These are phyloP conservation scores for Diplogelasinospora grovesii DNA, from an alignment of 495 filamentous ascomycete genomes.

Conservation along the genomic window DNA sequence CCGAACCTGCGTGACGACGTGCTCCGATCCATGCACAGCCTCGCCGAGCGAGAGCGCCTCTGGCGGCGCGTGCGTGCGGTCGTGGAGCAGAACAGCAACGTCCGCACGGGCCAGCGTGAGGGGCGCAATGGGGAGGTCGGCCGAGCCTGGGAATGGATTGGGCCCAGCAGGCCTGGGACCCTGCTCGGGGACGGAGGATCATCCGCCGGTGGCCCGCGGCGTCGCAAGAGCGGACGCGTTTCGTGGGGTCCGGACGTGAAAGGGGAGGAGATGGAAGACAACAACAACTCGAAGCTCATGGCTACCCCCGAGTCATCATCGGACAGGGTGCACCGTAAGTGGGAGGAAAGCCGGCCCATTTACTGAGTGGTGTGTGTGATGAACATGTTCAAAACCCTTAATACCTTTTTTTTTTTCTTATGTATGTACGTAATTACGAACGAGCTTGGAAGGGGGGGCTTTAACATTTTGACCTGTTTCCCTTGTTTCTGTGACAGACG, in stretches of 20 bases:
- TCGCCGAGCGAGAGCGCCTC: slow-evolving; percentile 63
- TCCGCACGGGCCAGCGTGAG: slow-evolving; percentile 78
- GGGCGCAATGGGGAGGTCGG: slow-evolving; percentile 77
- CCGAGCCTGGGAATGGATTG: slow-evolving; percentile 95
- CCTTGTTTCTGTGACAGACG: no score
- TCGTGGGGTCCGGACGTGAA: slow-evolving; percentile 37
- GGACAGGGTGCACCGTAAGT: slow-evolving; percentile 20
- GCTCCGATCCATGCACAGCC: slow-evolving; percentile 70
- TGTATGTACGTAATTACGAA: no score
- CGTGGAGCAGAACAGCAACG: slow-evolving; percentile 90
- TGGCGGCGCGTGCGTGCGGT: slow-evolving; percentile 77
- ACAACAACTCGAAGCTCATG: neutral
- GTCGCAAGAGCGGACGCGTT: slow-evolving; percentile 45
- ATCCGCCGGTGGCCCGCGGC: slow-evolving; percentile 34
- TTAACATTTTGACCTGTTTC: no score
- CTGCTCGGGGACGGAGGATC: slow-evolving; percentile 27
- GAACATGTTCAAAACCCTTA: no score
- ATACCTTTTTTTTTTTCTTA: neutral
- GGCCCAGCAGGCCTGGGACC: slow-evolving; percentile 43
- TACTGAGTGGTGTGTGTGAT: no score
- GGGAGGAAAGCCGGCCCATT: slow-evolving; percentile 55
- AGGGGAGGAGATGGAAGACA: slow-evolving; percentile 11
- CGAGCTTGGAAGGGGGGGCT: no score
- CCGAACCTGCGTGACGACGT: slow-evolving; percentile 90
- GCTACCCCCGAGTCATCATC: slow-evolving; percentile 10